Conservation (phyloP, 148 eudicot species). For the Camellia japonica region DNA sequence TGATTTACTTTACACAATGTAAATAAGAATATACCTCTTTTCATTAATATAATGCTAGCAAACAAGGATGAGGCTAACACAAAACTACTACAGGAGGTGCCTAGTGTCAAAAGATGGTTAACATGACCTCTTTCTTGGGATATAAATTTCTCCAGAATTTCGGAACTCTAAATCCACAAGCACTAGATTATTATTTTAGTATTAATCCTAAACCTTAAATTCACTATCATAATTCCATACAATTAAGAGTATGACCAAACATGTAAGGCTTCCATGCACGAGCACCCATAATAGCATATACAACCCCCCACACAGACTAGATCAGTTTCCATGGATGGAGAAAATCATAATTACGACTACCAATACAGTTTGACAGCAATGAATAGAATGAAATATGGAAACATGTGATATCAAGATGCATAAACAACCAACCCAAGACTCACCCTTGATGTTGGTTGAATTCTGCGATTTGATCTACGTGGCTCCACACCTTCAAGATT, state of each 20-base stretch:
- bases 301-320: background rate
- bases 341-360: background rate
- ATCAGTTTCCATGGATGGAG: background rate
- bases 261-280: background rate
- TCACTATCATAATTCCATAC: background rate
- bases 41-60: background rate
- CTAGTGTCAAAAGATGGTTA: background rate
- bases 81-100: background rate
- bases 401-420: background rate
- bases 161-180: background rate
- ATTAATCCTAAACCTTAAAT: background rate
- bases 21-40: no score
- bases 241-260: background rate
- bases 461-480: constrained; percentile 87
- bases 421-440: constrained; percentile 10
- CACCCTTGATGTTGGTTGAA: constrained; percentile 97
- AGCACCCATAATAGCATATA: background rate
- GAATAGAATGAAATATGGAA: background rate
- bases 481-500: constrained; percentile 56
- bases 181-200: background rate
- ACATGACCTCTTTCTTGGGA: background rate
- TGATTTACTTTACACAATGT: background rate
- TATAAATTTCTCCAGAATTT: background rate
- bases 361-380: background rate
- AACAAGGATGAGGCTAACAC: background rate